Conservation (phyloP, 352 stramenopile genomes). For the Globisporangium echinulatum region DNA sequence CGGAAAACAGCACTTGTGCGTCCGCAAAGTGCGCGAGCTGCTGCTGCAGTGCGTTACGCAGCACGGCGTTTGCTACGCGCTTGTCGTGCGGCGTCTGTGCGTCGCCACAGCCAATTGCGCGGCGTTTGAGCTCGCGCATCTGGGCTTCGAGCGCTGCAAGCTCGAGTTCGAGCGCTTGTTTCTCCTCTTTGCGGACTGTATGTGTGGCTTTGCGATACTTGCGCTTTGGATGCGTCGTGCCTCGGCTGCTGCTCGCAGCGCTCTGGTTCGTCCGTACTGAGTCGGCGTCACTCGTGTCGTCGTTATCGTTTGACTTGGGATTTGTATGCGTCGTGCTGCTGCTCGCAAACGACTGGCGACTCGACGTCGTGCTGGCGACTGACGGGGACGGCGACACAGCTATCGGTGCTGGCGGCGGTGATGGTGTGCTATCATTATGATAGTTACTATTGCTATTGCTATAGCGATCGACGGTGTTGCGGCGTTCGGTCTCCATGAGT, state of each 20-base stretch:
- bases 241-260: slow-evolving; percentile 1
- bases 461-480: not conserved
- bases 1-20: slow-evolving; percentile 22
- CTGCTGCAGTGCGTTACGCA: slow-evolving; percentile 21
- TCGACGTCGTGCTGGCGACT: slow-evolving; percentile 1
- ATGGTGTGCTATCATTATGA: too few species aligned
- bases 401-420: too few species aligned
- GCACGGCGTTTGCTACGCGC: slow-evolving; percentile 8
- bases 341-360: slow-evolving; percentile 1
- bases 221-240: slow-evolving; percentile 5
- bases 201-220: slow-evolving; percentile 15
- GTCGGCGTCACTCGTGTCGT: slow-evolving; percentile 4
- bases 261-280: slow-evolving; percentile 2
- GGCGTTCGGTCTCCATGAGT: slow-evolving; percentile 7
- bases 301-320: not conserved
- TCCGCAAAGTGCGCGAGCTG: slow-evolving; percentile 25
- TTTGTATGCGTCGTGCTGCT: not conserved
- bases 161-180: slow-evolving; percentile 20
- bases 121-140: slow-evolving; percentile 30
- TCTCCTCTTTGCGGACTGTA: slow-evolving; percentile 29
- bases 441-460: too few species aligned
- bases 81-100: slow-evolving; percentile 11
- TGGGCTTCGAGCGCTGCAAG: slow-evolving; percentile 23
- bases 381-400: slow-evolving; percentile 3
- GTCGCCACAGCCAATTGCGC: slow-evolving; percentile 9